Percentiles rank a stretch among this genome's conserved stretches.
These are phyloP conservation scores for Sungouiella blattae DNA, from an alignment of 805 yeast genomes.

Conservation along the genomic window DNA sequence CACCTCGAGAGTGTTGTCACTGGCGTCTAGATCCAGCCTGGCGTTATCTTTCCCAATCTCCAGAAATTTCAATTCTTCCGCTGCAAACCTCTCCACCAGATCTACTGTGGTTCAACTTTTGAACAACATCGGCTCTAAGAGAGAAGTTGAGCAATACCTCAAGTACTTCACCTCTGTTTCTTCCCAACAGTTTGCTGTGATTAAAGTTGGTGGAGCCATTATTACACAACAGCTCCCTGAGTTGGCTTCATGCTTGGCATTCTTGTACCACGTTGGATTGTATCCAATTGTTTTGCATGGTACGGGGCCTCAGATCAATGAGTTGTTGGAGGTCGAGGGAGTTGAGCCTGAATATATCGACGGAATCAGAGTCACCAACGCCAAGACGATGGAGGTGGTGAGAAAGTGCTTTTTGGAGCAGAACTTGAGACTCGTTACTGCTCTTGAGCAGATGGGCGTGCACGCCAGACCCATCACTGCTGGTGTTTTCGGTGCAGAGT, in stretches of 20 bases:
- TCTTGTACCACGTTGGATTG: conserved; percentile 93
- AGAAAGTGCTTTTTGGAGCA: conserved; percentile 94
- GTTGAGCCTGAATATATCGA: conserved; percentile 94
- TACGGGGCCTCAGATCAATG: conserved; percentile 98
- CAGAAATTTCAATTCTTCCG: conserved; percentile 6
- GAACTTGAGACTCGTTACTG: conserved; percentile 90
- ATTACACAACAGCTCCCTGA: conserved; percentile 92
- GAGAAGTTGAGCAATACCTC: conserved; percentile 97
- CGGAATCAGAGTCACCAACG: conserved; percentile 94
- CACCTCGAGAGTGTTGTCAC: conserved; percentile 3
- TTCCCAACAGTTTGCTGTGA: conserved; percentile 96
- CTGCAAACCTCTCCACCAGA: conserved; percentile 56
- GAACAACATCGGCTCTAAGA: conserved; percentile 93
- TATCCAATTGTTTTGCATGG: conserved; percentile 97
- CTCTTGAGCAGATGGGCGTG: conserved; percentile 93
- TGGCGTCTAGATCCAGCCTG: neutral
- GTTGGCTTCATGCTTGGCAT: conserved; percentile 92
- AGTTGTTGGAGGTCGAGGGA: conserved; percentile 86
- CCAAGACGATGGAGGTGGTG: conserved; percentile 92
- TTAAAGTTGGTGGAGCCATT: conserved; percentile 98
- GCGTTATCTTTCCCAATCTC: neutral
- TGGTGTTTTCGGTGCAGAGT: conserved; percentile 93
- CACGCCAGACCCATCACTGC: conserved; percentile 98
- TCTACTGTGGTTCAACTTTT: conserved; percentile 93
- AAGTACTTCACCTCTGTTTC: conserved; percentile 95